These are phyloP conservation scores for Cryptococcus depauperatus DNA, from an alignment of 1,284 basidiomycete genomes.

Conservation along the genomic window DNA sequence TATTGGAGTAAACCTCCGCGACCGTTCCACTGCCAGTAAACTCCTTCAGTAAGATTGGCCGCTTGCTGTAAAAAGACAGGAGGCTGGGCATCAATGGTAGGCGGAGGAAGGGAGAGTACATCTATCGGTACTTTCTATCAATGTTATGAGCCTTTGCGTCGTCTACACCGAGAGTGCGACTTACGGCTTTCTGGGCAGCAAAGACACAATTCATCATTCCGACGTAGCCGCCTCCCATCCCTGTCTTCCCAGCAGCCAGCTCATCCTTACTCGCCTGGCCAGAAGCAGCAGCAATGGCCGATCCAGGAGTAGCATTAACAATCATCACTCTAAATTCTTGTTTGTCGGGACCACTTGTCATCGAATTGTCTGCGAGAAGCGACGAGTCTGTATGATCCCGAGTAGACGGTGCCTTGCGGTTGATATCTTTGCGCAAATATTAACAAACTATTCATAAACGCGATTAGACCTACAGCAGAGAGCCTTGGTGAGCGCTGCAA, in stretches of 20 bases:
- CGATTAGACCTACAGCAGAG: slow-evolving; percentile 78
- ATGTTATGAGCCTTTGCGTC: background rate
- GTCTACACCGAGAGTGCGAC: slow-evolving; percentile 22
- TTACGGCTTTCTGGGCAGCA: slow-evolving; percentile 89
- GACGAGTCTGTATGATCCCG: slow-evolving; percentile 10
- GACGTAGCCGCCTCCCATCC: slow-evolving; percentile 51
- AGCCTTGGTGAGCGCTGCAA: slow-evolving; percentile 78
- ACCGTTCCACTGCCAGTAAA: slow-evolving; percentile 68
- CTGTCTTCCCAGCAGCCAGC: slow-evolving; percentile 46
- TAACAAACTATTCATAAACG: too few species aligned
- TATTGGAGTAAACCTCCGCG: slow-evolving; percentile 77
- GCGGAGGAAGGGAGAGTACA: slow-evolving; percentile 81
- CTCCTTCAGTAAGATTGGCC: slow-evolving; percentile 85
- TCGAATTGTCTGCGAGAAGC: slow-evolving; percentile 15
- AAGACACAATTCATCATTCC: slow-evolving; percentile 99
- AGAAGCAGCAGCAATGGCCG: slow-evolving; percentile 4
- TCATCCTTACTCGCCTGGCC: slow-evolving; percentile 2
- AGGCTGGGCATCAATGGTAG: slow-evolving; percentile 55
- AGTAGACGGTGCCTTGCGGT: slow-evolving; percentile 56
- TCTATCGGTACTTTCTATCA: slow-evolving; percentile 86
- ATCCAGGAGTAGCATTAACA: slow-evolving; percentile 72
- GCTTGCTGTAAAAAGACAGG: slow-evolving; percentile 93
- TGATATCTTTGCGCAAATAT: too few species aligned
- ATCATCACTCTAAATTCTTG: slow-evolving; percentile 78
- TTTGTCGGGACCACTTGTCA: slow-evolving; percentile 47